phyloP scores from a whole-genome alignment of 306 rosid genomes.

The Cucurbita ficifolia region DNA sequence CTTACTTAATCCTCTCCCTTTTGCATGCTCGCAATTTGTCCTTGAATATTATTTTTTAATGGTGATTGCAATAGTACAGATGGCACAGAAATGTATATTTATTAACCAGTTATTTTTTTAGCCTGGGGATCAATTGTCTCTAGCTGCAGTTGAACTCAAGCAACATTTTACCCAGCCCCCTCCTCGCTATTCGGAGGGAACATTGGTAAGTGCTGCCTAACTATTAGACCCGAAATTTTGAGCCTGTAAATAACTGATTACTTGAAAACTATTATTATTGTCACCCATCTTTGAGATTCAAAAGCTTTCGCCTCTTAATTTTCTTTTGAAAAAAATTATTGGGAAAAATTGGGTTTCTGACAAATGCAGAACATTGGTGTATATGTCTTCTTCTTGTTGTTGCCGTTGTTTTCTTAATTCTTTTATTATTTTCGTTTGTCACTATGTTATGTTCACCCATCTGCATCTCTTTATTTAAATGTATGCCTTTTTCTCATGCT shows the following conservation, averaged over 20 bases:
- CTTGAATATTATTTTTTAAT: neutral
- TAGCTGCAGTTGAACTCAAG: conserved; percentile 36
- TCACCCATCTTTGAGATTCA: neutral
- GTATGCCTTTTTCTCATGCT: neutral
- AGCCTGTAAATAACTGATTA: neutral
- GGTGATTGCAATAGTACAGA: conserved; percentile 1
- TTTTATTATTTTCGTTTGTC: neutral
- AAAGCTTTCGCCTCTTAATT: neutral
- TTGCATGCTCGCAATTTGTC: neutral
- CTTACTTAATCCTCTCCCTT: neutral
- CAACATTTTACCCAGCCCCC: conserved; percentile 83
- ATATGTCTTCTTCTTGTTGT: too few species aligned
- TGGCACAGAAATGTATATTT: neutral
- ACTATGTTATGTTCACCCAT: neutral
- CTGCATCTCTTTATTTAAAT: neutral
- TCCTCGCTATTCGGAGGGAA: conserved; percentile 74
- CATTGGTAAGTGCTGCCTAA: conserved; percentile 36
- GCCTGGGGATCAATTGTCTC: conserved; percentile 44
- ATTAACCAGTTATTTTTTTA: conserved; percentile 31
- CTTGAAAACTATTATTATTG: neutral
- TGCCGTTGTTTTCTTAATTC: too few species aligned
- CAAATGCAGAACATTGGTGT: neutral
- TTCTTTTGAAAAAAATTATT: neutral
- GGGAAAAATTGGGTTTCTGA: neutral
- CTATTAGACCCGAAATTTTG: neutral